Conservation (phyloP, 352 stramenopile genomes). For the Thraustochytrium sp. region DNA sequence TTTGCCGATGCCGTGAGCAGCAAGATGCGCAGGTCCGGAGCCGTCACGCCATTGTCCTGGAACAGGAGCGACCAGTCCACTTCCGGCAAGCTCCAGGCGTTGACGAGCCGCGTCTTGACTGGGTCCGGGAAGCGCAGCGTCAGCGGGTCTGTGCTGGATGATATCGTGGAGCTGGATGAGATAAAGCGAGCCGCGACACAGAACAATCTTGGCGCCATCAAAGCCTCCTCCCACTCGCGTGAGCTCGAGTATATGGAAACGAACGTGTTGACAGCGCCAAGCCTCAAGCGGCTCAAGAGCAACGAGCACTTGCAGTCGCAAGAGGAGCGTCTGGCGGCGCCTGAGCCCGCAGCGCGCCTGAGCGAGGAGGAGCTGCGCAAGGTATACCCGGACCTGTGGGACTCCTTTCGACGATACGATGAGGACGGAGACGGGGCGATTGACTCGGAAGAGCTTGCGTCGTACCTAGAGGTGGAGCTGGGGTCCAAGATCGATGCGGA, state of each 20-base stretch:
- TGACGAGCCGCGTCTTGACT: no score
- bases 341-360: background rate
- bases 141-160: background rate
- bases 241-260: no score
- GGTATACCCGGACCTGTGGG: constrained; percentile 34
- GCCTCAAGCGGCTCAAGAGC: no score
- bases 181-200: background rate
- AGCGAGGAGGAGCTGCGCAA: background rate
- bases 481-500: background rate
- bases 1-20: background rate
- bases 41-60: background rate
- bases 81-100: no score
- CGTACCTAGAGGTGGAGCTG: constrained; percentile 22
- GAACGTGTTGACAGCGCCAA: no score
- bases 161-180: background rate
- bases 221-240: background rate
- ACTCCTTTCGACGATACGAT: constrained; percentile 17
- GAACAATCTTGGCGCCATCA: background rate
- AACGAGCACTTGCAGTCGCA: background rate
- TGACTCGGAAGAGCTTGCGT: background rate
- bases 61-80: background rate
- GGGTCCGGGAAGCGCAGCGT: no score
- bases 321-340: no score
- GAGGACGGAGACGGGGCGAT: background rate
- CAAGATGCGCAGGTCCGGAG: background rate